Percentiles rank a stretch among this genome's conserved stretches.
Conservation (phyloP, 371 early-diverging fungal species). For the Rhizopus stolonifer region DNA sequence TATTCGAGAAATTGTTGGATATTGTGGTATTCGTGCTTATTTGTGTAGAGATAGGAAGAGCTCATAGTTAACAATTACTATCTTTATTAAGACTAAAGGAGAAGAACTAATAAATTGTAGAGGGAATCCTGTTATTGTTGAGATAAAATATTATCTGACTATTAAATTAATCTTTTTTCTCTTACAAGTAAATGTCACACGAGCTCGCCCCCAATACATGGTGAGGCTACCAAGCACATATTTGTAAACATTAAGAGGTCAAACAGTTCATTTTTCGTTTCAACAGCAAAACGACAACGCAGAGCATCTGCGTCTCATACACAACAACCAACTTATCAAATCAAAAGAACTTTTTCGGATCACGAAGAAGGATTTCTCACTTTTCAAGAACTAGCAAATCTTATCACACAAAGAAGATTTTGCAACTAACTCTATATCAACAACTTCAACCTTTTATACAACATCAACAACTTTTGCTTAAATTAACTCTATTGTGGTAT, state of each 20-base stretch:
- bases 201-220: background rate
- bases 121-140: too few relatives aligned
- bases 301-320: conserved; percentile 5
- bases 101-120: too few relatives aligned
- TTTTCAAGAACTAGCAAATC: background rate
- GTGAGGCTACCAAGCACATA: background rate
- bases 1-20: too few relatives aligned
- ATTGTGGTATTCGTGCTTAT: too few relatives aligned
- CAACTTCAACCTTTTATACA: background rate
- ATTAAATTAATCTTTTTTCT: too few relatives aligned
- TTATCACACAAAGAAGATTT: background rate
- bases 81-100: too few relatives aligned
- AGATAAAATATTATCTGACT: too few relatives aligned
- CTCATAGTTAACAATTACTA: too few relatives aligned
- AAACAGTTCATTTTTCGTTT: background rate
- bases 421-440: background rate
- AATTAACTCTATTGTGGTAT: background rate
- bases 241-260: conserved; percentile 2
- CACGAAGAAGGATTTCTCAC: background rate
- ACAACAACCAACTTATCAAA: too few relatives aligned
- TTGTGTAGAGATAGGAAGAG: too few relatives aligned
- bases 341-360: background rate
- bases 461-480: background rate
- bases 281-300: background rate
- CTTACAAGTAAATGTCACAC: too few relatives aligned